Evolutionary conservation across 2,329 filamentous ascomycete genomes (phyloP), one percentile per base, ranked within the genome.

Genomic region (Talaromyces pinophilus): DNA sequence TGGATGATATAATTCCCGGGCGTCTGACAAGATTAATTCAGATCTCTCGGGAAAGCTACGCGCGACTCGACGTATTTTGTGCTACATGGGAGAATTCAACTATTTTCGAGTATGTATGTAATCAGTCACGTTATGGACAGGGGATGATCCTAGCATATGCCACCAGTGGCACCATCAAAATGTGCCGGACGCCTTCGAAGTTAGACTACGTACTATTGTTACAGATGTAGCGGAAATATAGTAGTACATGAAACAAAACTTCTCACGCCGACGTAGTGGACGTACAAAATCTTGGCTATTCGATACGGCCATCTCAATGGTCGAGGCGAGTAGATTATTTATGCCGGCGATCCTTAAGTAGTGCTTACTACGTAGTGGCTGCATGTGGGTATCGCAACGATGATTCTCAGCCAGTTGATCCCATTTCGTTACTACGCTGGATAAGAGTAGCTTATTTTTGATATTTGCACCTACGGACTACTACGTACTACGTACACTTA

Each of bases 381-480:
- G 52, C 52, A 19, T 33, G 17, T 55, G 52, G 52, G n/a, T 33
- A 35, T 19, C 28, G 17, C 28, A 11, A 35, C 30, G 11, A 22
- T 3, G 52, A 35, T 35, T 55, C 28, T 55, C 52, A 55, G 52
- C 52, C 52, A 55, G 52, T 55, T 55, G 30, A 55, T 55, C 17
- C 15, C n/a, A 4, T 35, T 19, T 19, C 28, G 17, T 55, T 35
- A 15, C 28, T 55, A 19, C 28, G n/a, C 52, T 35, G 48, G 11
- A 25, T 13, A 5, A 0, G 13, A 13, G n/a, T 50, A 25, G 25
- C 15, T 17, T 30, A 7, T 10, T n/a, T 17, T 30, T n/a, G 25
- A 52, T 13, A 30, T 33, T 33, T 8, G 30, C 10, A 33, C 30
- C 28, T 28, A 6, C 2, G 19, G 1, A 19, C 19, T 19, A 19